Base-by-base conservation (phyloP, 192 early-diverging fungal species). In the Coemansia erecta region DNA sequence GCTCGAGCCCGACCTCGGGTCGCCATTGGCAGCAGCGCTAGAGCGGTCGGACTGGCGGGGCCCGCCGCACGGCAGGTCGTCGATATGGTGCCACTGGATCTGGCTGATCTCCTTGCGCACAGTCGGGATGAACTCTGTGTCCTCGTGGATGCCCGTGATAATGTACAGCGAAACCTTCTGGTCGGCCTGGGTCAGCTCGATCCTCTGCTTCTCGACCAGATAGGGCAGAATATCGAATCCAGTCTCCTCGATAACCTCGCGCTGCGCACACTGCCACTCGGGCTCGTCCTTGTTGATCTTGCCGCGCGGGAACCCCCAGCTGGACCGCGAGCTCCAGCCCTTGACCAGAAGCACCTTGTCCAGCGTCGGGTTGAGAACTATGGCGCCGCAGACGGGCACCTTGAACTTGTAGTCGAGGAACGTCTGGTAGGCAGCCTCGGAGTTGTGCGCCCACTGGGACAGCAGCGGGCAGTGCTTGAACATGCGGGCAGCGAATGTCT, bases 231-330 rank as follows among this genome's bases (percentile, higher is more conserved):
- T 86, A 58, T 98, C 93, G 68, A 91, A 98, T 15, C 97, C 97
- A 4, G 92, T 95, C 61, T 98, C 95, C 72, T 98, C 96, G 41
- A 87, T 83, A 8, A 95, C 93, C 78, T 99, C 97, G 53, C 97
- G 86, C 60, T 90, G 84, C 12, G 95, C 95, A 68, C 97, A 99
- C 13, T 77, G 79, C 46, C 83, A 80, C 66, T 95, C 89, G 15
- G 85, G 85, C 72, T 99, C 97, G 66, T 91, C 93, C 74, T 98
- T 89, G 73, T 99, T 99, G 74, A 99, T 99, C 63, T 99, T 99
- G 18, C 97, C 97, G 28, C 94, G 94, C 23, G 97, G 95, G 63
- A 98, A 99, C n/a, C 94, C 94, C 97, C 97, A 99, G 41, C 87
- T 87, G 28, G 93, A 84, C 50, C 84, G 85, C 40, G 88, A 84